Base-by-base conservation (phyloP, 495 filamentous ascomycete species). In the Lasiosphaeriaceae sp. region DNA sequence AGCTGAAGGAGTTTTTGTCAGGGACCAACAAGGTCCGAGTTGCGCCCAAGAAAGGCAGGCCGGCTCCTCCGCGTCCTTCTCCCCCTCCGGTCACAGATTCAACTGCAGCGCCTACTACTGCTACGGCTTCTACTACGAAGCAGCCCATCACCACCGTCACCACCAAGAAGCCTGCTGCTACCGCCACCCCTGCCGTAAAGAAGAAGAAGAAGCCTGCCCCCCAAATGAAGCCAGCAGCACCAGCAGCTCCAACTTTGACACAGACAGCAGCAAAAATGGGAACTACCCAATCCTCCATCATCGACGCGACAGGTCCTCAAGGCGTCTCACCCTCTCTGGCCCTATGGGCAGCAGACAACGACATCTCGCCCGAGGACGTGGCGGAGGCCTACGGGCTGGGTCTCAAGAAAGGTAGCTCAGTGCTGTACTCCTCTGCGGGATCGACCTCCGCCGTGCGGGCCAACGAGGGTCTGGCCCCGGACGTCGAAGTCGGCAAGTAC, bases 401-500 rank as follows among this genome's bases (percentile, higher is more conserved):
- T 39, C 29, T 76, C 26, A 31, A 31, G 46, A 68, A 71, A 44
- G 49, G 59, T 56, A 73, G 63, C 52, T 54, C 66, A 2, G 44
- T 74, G 20, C 44, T 64, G 8, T 31, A 31, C 26, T 31, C 26
- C 3, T 31, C 26, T 31, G 9, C 26, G 3, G 53, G 44, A 17
- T 41, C 59, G 43, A 56, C 56, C 1, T 56, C 68, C 14, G 35
- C 58, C 7, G 41, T 57, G 7, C 61, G 63, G 2, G 74, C 80
- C 23, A 83, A 87, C 69, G 71, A 74, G 20, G 83, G 83, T 16
- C 69, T 83, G 5, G 68, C 78, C 6, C 58, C 70, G 2, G 65
- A 59, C 20, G 34, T 73, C 46, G 66, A 88, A 9, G 43, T 47
- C 46, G 92, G 92, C 50, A 94, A 90, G 79, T 97, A 94, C 66